phyloP scores from a whole-genome alignment of 2,329 filamentous ascomycete genomes.

The Talaromyces sp. region DNA sequence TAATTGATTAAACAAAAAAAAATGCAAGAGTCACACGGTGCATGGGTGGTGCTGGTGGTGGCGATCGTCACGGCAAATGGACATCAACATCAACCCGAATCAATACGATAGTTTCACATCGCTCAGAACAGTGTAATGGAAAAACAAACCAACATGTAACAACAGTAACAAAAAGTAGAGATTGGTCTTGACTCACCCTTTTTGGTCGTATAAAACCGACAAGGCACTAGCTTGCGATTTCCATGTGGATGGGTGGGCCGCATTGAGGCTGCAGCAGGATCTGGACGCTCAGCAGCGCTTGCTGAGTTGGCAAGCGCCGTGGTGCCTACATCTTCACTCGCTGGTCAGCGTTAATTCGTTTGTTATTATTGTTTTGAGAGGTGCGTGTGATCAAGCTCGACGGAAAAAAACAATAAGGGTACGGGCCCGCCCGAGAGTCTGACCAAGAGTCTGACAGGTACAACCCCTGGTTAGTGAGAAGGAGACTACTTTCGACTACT shows the following conservation, averaged over 20 bases:
- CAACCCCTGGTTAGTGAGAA: not conserved
- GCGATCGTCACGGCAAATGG: not conserved
- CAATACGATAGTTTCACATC: slow-evolving; percentile 6
- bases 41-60: not conserved
- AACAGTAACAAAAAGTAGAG: slow-evolving; percentile 12
- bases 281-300: slow-evolving; percentile 18
- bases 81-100: not conserved
- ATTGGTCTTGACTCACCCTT: slow-evolving; percentile 28
- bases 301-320: slow-evolving; percentile 18
- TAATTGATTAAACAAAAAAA: slow-evolving; percentile 4
- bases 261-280: slow-evolving; percentile 12
- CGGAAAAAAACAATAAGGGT: slow-evolving; percentile 5
- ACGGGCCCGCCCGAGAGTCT: slow-evolving; percentile 9
- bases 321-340: slow-evolving; percentile 8
- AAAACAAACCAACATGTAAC: slow-evolving; percentile 9
- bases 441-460: slow-evolving; percentile 7
- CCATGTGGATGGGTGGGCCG: slow-evolving; percentile 14
- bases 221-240: slow-evolving; percentile 18
- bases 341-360: not conserved
- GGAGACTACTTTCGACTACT: not conserved
- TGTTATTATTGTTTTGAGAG: not conserved
- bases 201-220: slow-evolving; percentile 35
- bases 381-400: slow-evolving; percentile 18
- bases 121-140: slow-evolving; percentile 10
- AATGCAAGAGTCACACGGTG: not conserved